phyloP scores from a whole-genome alignment of 192 early-diverging fungal genomes.

The Coemansia umbellata region DNA sequence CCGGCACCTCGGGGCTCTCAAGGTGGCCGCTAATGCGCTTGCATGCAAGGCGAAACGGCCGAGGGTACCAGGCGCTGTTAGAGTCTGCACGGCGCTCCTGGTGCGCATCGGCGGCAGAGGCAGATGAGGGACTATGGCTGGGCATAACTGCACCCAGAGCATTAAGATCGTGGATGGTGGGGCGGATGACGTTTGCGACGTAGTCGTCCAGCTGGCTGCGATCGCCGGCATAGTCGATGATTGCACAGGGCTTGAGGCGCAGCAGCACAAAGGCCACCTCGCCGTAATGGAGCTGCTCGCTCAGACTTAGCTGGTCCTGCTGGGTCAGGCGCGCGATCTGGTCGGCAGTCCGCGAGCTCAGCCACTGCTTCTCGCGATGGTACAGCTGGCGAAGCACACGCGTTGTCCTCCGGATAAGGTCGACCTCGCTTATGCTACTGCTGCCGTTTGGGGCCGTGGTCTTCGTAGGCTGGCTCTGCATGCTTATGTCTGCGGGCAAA shows the following conservation, averaged over 20 bases:
- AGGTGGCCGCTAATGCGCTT: slow-evolving; percentile 18
- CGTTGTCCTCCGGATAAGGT: slow-evolving; percentile 33
- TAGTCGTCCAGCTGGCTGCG: slow-evolving; percentile 26
- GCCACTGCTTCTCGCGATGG: slow-evolving; percentile 34
- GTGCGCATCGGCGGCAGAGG: no score
- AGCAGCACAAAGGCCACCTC: slow-evolving; percentile 38
- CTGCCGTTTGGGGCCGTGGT: no score
- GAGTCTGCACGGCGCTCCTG: no score
- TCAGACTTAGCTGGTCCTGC: slow-evolving; percentile 26
- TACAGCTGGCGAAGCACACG: slow-evolving; percentile 40
- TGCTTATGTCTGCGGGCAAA: no score
- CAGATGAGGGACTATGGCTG: no score
- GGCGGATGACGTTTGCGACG: slow-evolving; percentile 16
- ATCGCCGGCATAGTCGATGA: slow-evolving; percentile 40
- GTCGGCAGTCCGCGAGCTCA: slow-evolving; percentile 16
- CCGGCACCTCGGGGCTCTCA: slow-evolving; percentile 27
- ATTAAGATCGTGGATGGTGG: slow-evolving; percentile 36
- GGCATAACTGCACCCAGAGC: slow-evolving; percentile 10
- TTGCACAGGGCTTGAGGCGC: slow-evolving; percentile 40
- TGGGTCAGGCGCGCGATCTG: slow-evolving; percentile 27
- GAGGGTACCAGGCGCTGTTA: slow-evolving; percentile 20
- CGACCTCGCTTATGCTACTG: slow-evolving; percentile 6
- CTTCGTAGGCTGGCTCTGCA: no score
- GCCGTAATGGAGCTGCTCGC: slow-evolving; percentile 45
- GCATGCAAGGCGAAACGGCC: slow-evolving; percentile 27